Evolutionary conservation across 2,329 filamentous ascomycete species (phyloP).

Genomic region (Pestalotiopsis sp.): DNA sequence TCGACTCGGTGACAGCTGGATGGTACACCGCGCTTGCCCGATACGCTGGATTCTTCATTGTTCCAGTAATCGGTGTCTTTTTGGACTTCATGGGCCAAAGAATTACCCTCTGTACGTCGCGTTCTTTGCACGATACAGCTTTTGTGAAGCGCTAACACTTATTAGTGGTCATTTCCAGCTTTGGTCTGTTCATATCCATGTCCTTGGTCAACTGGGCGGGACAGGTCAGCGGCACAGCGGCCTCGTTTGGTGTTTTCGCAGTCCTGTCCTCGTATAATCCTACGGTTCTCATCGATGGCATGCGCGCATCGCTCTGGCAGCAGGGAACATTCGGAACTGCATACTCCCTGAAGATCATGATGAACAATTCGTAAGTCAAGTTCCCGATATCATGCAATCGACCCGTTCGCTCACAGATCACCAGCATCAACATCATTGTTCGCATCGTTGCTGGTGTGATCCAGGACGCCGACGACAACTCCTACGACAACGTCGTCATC

Average conservation of each 20-base stretch:
- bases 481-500: constrained; percentile 56
- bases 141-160: neutral
- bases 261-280: constrained; percentile 58
- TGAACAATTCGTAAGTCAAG: constrained; percentile 56
- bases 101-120: constrained; percentile 41
- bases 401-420: neutral
- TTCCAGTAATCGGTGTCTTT: constrained; percentile 57
- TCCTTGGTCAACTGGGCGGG: constrained; percentile 55
- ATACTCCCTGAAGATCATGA: constrained; percentile 62
- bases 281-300: constrained; percentile 61
- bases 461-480: constrained; percentile 59
- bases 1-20: constrained; percentile 55
- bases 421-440: constrained; percentile 62
- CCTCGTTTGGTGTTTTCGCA: constrained; percentile 62
- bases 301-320: constrained; percentile 62
- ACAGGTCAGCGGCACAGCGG: constrained; percentile 53
- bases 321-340: constrained; percentile 62
- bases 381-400: neutral
- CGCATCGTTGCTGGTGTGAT: constrained; percentile 59
- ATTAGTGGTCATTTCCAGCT: constrained; percentile 44
- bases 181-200: constrained; percentile 56
- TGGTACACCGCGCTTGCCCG: constrained; percentile 63
- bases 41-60: constrained; percentile 60
- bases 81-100: constrained; percentile 59
- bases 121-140: neutral